phyloP scores from a whole-genome alignment of 2,329 filamentous ascomycete genomes.

The Colletotrichum viniferum region DNA sequence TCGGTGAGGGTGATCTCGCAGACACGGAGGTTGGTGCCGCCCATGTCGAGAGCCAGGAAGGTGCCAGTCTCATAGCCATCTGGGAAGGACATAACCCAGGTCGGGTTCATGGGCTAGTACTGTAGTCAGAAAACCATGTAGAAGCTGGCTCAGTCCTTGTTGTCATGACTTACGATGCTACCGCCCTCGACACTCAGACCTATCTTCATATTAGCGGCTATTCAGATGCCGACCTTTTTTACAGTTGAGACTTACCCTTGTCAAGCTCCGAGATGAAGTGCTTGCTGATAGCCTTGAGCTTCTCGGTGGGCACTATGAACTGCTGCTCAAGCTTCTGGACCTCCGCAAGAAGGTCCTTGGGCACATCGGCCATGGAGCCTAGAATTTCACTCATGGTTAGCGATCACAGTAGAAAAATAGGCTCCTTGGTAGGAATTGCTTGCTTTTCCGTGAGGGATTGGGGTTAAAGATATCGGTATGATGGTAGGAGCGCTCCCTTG shows the following conservation, averaged over 20 bases:
- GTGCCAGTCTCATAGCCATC: constrained; percentile 87
- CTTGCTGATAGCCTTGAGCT: constrained; percentile 87
- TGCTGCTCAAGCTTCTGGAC: constrained; percentile 83
- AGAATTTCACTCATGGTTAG: constrained; percentile 21
- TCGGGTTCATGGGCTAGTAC: constrained; percentile 90
- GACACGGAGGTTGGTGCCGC: constrained; percentile 92
- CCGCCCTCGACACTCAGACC: constrained; percentile 86
- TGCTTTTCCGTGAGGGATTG: constrained; percentile 16
- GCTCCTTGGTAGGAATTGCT: not conserved
- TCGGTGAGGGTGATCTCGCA: constrained; percentile 91
- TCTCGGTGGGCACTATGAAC: constrained; percentile 78
- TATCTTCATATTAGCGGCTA: constrained; percentile 35
- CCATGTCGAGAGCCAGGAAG: constrained; percentile 92
- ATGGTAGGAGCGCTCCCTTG: constrained; percentile 21
- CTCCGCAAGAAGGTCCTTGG: constrained; percentile 79
- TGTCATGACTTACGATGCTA: constrained; percentile 74
- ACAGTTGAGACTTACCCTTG: constrained; percentile 64
- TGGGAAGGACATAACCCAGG: constrained; percentile 92
- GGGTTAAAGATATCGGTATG: constrained; percentile 15
- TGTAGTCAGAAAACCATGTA: constrained; percentile 23
- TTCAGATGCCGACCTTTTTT: not conserved
- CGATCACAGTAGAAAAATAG: not conserved
- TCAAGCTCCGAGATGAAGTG: constrained; percentile 89
- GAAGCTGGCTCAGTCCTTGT: not conserved
- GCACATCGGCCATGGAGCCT: constrained; percentile 93